A percentile compares a stretch with the other conserved stretches of the same genome.
phyloP scores from a whole-genome alignment of 768 basidiomycete species.

The Psilocybe cubensis region DNA sequence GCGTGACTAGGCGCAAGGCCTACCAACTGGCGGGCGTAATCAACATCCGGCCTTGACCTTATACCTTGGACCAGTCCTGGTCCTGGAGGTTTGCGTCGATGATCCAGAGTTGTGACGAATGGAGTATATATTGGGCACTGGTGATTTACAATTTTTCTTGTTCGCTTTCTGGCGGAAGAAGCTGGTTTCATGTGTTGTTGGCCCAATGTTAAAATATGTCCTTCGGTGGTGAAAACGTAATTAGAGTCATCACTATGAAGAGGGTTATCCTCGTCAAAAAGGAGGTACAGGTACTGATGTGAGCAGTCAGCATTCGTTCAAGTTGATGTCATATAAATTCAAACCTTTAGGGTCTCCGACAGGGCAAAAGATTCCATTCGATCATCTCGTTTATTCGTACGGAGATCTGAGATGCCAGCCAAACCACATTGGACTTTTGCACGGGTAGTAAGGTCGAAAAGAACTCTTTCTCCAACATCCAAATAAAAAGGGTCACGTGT shows the following conservation, averaged over 20 bases:
- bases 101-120: conserved; percentile 36
- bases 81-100: conserved; percentile 23
- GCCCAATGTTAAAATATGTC: conserved; percentile 80
- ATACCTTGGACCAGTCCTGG: conserved; percentile 68
- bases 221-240: conserved; percentile 94
- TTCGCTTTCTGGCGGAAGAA: conserved; percentile 59
- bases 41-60: conserved; percentile 73
- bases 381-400: conserved; percentile 80
- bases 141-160: conserved; percentile 65
- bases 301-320: not conserved
- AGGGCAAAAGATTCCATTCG: conserved; percentile 98
- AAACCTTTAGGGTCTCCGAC: conserved; percentile 89
- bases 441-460: conserved; percentile 74
- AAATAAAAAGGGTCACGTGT: conserved; percentile 93
- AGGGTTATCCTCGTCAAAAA: conserved; percentile 87
- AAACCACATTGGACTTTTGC: conserved; percentile 88
- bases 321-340: not conserved
- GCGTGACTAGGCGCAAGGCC: conserved; percentile 49
- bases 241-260: conserved; percentile 80
- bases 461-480: conserved; percentile 83
- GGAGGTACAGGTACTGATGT: conserved; percentile 85
- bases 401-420: conserved; percentile 78
- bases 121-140: conserved; percentile 77
- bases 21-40: conserved; percentile 79
- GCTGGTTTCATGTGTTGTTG: conserved; percentile 54